Base-by-base conservation (phyloP, 495 filamentous ascomycete species). In the Xylaria longipes region DNA sequence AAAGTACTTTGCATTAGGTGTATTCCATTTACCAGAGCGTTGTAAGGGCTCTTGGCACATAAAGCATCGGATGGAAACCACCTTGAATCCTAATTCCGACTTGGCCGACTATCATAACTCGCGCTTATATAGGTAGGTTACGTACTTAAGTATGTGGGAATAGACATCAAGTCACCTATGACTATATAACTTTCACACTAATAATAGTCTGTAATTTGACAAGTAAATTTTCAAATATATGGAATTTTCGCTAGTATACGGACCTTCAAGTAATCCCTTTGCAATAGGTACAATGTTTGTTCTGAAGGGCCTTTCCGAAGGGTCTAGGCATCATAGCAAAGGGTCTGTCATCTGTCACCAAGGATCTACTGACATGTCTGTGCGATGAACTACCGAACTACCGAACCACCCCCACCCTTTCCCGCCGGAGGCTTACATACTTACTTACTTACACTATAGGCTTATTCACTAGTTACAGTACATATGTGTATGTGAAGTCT, bases 1-100 rank as follows among this genome's bases (percentile, higher is more conserved):
- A 60, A 60, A 60, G 57, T 60, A 37, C 52, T 56, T 17, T 56
- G 52, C 52, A 56, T 56, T 56, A 31, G 17, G 5, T 17, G 25
- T 12, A 12, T 12, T 31, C 27, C 27, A 17, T 56, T 29, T 12
- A 56, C 14, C 11, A 31, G 17, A 7, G 27, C 8, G 14, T 17
- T 15, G 15, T 25, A 9, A 56, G 27, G 52, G 12, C 52, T 11
- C 31, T 17, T 29, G 5, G 14, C 52, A 31, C 27, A 29, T 22
- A n/a, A n/a, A n/a, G n/a, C n/a, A 31, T 27, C 11, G 14, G 11
- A 27, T 12, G 22, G 15, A 1, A 56, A 56, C 5, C 6, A n/a
- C 52, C 17, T 56, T 56, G 31, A 29, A 56, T 56, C 25, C 52
- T 56, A 56, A 29, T 56, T 29, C 52, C 52, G 25, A 17, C 52